Evolutionary conservation across 2,329 filamentous ascomycete genomes (phyloP), one percentile per base, ranked within the genome.

Genomic region (Trichoderma guizhouense): DNA sequence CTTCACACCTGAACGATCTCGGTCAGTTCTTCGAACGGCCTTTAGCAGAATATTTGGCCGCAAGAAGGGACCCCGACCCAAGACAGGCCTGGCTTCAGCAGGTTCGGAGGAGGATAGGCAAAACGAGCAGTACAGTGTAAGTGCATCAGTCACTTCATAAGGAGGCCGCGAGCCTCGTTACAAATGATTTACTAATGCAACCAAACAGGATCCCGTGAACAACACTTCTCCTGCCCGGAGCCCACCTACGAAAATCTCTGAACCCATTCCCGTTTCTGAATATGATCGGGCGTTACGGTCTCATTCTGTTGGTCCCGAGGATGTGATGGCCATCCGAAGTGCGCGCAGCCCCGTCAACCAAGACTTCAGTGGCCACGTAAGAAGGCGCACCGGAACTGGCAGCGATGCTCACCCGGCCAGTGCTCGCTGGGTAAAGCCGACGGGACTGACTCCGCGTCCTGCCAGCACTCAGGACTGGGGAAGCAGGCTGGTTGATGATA

Each of bases 221-320:
- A 74, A 82, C 81, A 36, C 79, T 79, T 62, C 81, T 79, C 55
- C 78, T 82, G 68, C 80, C 74, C 73, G 80, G 77, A 74, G 75
- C 64, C 74, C 73, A 65, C 84, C 84, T 73, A 80, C 83, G 21
- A 88, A 89, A 76, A 86, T 88, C 70, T 88, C 89, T 8, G 83
- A 84, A 5, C 90, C 89, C 6, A 76, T 90, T 36, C 89, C 89
- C 9, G 84, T 90, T 65, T 88, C 86, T 60, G 89, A 91, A 75
- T 89, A 86, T 73, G 87, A 89, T 73, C 84, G 86, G 57, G 89
- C 89, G 2, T 77, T 91, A 47, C 84, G 88, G 58, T 91, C 89
- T 14, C 89, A 91, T 77, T 90, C 89, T 2, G 81, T 90, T 53
- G 86, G 88, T 1, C 85, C 85, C 2, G 85, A 88, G 47, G 87